A percentile compares a stretch with the other conserved stretches of the same genome.
Conservation (phyloP, 371 early-diverging fungal genomes). For the Mucor saturninus region DNA sequence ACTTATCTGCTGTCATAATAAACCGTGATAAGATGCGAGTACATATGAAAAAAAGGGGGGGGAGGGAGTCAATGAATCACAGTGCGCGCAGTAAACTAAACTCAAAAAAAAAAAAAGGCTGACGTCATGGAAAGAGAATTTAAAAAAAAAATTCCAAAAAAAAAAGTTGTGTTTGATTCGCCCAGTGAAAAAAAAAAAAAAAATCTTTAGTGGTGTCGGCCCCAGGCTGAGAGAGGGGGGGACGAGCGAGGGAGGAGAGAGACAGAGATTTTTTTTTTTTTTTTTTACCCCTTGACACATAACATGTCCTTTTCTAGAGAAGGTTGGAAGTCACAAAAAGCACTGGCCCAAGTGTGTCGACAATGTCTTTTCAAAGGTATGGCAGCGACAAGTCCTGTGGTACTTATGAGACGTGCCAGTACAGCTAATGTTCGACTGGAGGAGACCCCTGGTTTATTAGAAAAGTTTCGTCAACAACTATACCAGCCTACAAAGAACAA, state of each 20-base stretch:
- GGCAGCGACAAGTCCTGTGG: conserved; percentile 1
- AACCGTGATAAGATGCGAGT: no score
- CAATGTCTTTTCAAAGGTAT: conserved; percentile 39
- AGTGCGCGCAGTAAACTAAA: no score
- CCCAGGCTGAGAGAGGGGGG: no score
- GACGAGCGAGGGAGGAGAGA: background rate
- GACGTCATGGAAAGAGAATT: no score
- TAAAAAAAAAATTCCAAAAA: no score
- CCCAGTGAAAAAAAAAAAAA: background rate
- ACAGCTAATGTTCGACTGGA: background rate
- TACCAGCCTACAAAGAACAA: conserved; percentile 11
- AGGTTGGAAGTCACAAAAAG: conserved; percentile 39
- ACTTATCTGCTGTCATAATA: no score
- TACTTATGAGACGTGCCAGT: background rate
- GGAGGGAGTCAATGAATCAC: no score
- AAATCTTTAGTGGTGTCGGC: background rate
- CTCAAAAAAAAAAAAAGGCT: no score
- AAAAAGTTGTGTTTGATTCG: no score
- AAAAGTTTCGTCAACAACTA: conserved; percentile 23
- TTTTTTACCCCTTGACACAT: background rate
- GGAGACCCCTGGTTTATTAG: conserved; percentile 7
- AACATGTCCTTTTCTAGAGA: conserved; percentile 24
- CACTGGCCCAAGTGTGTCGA: conserved; percentile 36
- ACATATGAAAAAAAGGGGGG: no score
- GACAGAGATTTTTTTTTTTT: conserved; percentile 4